Evolutionary conservation across 1,284 basidiomycete species (phyloP), one percentile per base, ranked within the genome.

Genomic region (Malassezia equina): DNA sequence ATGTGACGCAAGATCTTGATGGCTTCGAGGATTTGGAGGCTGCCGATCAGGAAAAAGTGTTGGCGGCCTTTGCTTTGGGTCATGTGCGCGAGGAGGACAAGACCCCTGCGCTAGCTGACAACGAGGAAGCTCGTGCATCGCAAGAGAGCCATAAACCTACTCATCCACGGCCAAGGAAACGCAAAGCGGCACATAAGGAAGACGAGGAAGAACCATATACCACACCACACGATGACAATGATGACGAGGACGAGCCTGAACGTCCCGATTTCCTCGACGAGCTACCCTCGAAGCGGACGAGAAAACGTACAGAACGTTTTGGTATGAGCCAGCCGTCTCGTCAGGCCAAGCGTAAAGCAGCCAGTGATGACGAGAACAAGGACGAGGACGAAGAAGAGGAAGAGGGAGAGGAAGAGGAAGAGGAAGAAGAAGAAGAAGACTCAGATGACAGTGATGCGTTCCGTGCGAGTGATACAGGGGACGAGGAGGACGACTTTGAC

Each of bases 1-100:
- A 57, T 31, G 39, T 49, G 21, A 27, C 41, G 19, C 33, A 51
- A n/a, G 50, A 57, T 7, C 49, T 57, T 2, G 55, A 57, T 33
- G 55, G 55, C 11, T 57, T 47, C 32, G 55, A 57, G 39, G 45
- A 42, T 15, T 42, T 57, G 19, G 31, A 44, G 11, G 17, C 34
- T 6, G 17, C 17, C 7, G 55, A 57, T 45, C 55, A 57, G 24
- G 45, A 42, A 32, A 39, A 36, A 28, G 49, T 57, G 6, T 8
- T 34, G n/a, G 49, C 55, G 2, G 55, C 55, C 1, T 57, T 51
- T 47, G 27, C 50, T 2, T n/a, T 52, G n/a, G 50, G 42, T 19
- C 55, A 46, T 24, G 50, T 57, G 23, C 48, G 44, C 11, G 49
- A 51, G 4, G 32, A 52, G 27, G 55, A 57, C 24, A 33, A 47